Base-by-base conservation (phyloP, 169 alveolate genomes). In the Plasmodium malariae region DNA sequence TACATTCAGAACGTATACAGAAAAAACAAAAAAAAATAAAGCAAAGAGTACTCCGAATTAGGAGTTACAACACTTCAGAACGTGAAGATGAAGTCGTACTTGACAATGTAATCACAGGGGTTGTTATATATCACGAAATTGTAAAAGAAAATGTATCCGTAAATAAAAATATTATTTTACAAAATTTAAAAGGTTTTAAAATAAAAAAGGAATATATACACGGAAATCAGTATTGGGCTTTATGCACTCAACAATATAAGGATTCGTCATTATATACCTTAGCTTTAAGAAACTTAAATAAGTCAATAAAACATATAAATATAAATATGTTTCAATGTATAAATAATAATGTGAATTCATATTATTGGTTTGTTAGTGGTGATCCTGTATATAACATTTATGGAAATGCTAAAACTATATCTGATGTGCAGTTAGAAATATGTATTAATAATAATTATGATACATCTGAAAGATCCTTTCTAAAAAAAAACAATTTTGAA, bases 401-500 rank as follows among this genome's bases (percentile, higher is more conserved):
- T 48, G 92, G 92, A n/a, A 68, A 86, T 86, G 86, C 86, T 49
- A 55, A 60, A 86, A n/a, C 67, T 6, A 54, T 86, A 70, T 68
- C 92, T 26, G 92, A 86, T 32, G 92, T 69, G 21, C 78, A 86
- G 49, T 49, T 86, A 70, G 92, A 86, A 86, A 86, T 86, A 69
- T 86, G 87, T 63, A 51, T 19, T 37, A 54, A 59, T 28, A 70
- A 55, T n/a, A 59, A 69, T 57, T 48, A 70, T 30, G 76, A 68
- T 70, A 49, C 74, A 14, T 45, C 40, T 57, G 54, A 26, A 54
- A 28, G 65, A 62, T 59, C 76, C 21, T 83, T 49, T 71, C 69
- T 86, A 9, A 86, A 69, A 60, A 68, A 86, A 74, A 86, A 70
- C 43, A 86, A 86, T 60, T 86, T 43, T 28, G 87, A 86, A 57